A percentile compares a stretch with the other conserved stretches of the same genome.
Conservation (phyloP, 495 filamentous ascomycete genomes). For the Aspergillus taichungensis region DNA sequence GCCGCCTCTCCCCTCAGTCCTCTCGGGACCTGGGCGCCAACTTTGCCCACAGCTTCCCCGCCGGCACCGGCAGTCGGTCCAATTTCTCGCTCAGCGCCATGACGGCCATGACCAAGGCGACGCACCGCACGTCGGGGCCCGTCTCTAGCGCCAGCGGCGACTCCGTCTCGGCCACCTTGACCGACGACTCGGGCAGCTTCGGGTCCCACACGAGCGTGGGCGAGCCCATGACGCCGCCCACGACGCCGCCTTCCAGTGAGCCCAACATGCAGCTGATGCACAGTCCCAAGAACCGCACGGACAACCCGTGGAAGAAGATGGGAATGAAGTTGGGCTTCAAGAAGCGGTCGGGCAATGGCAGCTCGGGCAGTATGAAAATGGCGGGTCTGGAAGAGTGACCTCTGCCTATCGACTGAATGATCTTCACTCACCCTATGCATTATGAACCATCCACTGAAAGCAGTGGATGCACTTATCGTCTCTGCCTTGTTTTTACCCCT, state of each 20-base stretch:
- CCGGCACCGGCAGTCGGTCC: slow-evolving; percentile 19
- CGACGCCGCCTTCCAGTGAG: slow-evolving; percentile 65
- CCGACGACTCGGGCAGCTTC: slow-evolving; percentile 40
- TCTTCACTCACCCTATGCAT: not conserved
- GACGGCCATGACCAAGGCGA: slow-evolving; percentile 25
- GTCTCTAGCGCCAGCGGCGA: slow-evolving; percentile 31
- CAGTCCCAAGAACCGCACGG: slow-evolving; percentile 45
- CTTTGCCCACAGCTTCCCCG: slow-evolving; percentile 13
- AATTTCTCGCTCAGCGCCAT: slow-evolving; percentile 27
- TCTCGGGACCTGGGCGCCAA: slow-evolving; percentile 31
- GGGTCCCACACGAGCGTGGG: slow-evolving; percentile 37
- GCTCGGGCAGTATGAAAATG: slow-evolving; percentile 23
- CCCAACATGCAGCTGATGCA: slow-evolving; percentile 39
- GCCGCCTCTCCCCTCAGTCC: slow-evolving; percentile 36
- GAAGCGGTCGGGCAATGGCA: slow-evolving; percentile 39
- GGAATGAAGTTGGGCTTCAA: slow-evolving; percentile 65
- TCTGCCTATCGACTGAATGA: not conserved
- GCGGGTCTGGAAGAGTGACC: slow-evolving; percentile 27
- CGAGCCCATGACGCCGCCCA: slow-evolving; percentile 84
- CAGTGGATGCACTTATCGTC: slow-evolving; percentile 4
- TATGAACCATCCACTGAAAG: not conserved
- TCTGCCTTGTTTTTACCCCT: slow-evolving; percentile 7
- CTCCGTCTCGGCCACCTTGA: slow-evolving; percentile 26
- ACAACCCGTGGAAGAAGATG: slow-evolving; percentile 77
- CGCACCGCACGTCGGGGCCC: slow-evolving; percentile 26